Base-by-base conservation (phyloP, 176 grass and related monocot genomes). In the Neostapfia colusana region DNA sequence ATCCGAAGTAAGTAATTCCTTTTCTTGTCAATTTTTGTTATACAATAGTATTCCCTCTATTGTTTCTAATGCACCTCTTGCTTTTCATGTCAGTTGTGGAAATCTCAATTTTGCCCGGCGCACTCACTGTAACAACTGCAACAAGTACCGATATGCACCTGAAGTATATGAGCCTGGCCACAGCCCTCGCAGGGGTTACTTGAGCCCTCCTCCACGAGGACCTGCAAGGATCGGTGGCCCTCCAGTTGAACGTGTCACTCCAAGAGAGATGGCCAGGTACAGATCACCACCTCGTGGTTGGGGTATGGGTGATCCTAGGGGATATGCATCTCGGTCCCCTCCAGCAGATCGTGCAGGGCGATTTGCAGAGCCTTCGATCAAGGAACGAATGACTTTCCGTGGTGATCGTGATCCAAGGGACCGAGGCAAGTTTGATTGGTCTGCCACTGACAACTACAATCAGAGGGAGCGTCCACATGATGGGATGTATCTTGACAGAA, bases 101-200 rank as follows among this genome's bases (percentile, higher is more conserved):
- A 99, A 99, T 86, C 87, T 99, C 42, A 99, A 99, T 86, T 99
- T 99, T 86, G 89, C 96, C 67, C 85, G 92, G 28, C 82, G 92
- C 37, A 92, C 85, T 79, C 89, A 90, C 77, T 95, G 96, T 73
- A 95, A 99, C 75, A 99, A 90, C 67, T 95, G 92, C 61, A 95
- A 90, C 74, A 88, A 90, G 62, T 76, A 87, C 25, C 92, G 85
- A 12, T 90, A 78, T 78, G 69, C 78, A 56, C 63, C 25, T 55
- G 83, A 91, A 27, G 6, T 79, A 35, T 65, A 72, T 70, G 85
- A 86, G 63, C 66, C 81, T 53, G 73, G 68, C 72, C 79, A 46
- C 53, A 93, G 90, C 73, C 87, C 89, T 63, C 62, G 26, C 57
- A 85, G 77, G 48, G 70, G 73, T 38, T 92, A 89, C 61, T 46